Conservation (phyloP, 805 yeast genomes). For the Ogataea nakhonphanomensis region DNA sequence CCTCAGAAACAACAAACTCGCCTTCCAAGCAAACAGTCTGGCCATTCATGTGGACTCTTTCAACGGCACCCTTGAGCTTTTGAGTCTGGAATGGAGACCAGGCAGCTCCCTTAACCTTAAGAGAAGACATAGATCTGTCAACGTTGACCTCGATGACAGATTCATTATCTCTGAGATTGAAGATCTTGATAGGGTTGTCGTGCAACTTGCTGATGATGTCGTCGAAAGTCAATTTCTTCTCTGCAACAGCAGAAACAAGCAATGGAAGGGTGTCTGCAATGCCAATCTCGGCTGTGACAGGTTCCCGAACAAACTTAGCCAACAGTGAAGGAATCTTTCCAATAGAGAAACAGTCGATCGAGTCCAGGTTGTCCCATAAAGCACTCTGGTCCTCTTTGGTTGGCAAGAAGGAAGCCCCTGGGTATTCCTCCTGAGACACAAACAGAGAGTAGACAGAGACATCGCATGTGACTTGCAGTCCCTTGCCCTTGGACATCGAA, state of each 20-base stretch:
- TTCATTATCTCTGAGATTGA: constrained; percentile 78
- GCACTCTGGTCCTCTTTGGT: constrained; percentile 75
- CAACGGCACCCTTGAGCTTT: constrained; percentile 74
- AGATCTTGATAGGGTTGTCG: constrained; percentile 76
- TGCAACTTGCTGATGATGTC: constrained; percentile 74
- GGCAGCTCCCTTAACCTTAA: constrained; percentile 35
- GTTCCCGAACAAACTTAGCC: constrained; percentile 60
- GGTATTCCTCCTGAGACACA: constrained; percentile 67
- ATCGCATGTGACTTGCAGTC: constrained; percentile 83
- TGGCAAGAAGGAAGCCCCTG: constrained; percentile 72
- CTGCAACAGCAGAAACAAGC: constrained; percentile 73
- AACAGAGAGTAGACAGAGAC: constrained; percentile 78
- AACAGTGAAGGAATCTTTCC: constrained; percentile 75
- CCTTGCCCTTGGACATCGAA: constrained; percentile 79
- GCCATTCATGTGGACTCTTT: constrained; percentile 76
- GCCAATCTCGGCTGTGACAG: constrained; percentile 70
- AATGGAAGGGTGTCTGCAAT: constrained; percentile 78
- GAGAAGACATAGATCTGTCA: constrained; percentile 57
- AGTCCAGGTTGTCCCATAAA: constrained; percentile 70
- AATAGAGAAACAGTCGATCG: constrained; percentile 82
- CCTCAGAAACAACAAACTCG: constrained; percentile 54
- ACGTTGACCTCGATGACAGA: constrained; percentile 78
- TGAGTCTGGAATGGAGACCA: constrained; percentile 57
- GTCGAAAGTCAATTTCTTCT: constrained; percentile 64
- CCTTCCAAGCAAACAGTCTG: constrained; percentile 87